Conservation (phyloP, 164 flowering plant species). For the Vitis vinifera region DNA sequence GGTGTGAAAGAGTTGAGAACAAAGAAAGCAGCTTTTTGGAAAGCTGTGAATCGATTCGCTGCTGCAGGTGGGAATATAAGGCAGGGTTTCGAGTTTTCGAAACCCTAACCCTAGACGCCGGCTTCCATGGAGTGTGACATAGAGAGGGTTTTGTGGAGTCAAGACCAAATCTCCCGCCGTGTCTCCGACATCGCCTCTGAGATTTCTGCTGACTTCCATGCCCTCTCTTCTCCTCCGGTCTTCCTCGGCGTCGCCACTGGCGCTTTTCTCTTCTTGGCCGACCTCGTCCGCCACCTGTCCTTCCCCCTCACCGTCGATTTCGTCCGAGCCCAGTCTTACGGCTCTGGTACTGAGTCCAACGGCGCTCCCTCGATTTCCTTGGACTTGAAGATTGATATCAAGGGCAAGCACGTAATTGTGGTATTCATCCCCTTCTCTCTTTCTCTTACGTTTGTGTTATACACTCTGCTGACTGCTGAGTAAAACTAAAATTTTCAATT, state of each 20-base stretch:
- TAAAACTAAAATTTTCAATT: too few species aligned
- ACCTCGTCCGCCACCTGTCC: constrained; percentile 50
- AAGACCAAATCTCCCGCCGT: constrained; percentile 45
- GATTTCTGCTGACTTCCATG: constrained; percentile 44
- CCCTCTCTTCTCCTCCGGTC: constrained; percentile 36
- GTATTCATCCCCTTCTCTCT: constrained; percentile 29
- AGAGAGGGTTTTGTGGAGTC: constrained; percentile 58
- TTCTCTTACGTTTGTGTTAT: neutral
- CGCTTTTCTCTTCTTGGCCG: constrained; percentile 83
- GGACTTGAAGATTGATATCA: constrained; percentile 69
- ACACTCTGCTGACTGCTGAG: too few species aligned
- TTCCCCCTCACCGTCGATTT: constrained; percentile 69
- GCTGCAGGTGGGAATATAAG: too few species aligned
- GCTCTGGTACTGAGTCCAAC: constrained; percentile 67
- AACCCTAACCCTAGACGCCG: too few species aligned
- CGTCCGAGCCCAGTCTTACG: constrained; percentile 74
- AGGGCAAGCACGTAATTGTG: constrained; percentile 73
- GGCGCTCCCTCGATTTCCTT: constrained; percentile 58
- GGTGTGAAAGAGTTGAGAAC: too few species aligned
- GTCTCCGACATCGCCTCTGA: constrained; percentile 62
- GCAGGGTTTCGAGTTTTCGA: too few species aligned
- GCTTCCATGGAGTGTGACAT: constrained; percentile 38
- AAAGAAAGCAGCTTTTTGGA: too few species aligned
- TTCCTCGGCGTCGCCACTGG: constrained; percentile 89
- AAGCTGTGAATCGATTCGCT: too few species aligned